These are phyloP conservation scores for Tetracladium marchalianum DNA, from an alignment of 495 filamentous ascomycete genomes.

Conservation along the genomic window DNA sequence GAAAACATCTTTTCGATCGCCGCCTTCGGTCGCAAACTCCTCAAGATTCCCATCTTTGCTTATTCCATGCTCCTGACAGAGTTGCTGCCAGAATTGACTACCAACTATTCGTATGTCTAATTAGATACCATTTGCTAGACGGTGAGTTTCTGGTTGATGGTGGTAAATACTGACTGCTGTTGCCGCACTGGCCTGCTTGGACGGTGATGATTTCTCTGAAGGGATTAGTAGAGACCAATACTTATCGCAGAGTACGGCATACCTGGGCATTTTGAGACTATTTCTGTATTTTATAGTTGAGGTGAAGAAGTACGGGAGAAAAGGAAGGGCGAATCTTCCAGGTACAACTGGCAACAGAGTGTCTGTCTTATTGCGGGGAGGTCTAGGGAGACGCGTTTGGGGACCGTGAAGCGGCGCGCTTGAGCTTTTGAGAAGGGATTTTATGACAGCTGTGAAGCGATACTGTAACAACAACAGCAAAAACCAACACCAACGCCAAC, in stretches of 20 bases:
- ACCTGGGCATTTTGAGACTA: constrained; percentile 42
- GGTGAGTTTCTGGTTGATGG: constrained; percentile 3
- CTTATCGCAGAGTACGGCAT: constrained; percentile 3
- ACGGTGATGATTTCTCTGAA: constrained; percentile 96
- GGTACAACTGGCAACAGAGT: too few relatives aligned
- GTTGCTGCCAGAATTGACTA: constrained; percentile 93
- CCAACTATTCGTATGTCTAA: constrained; percentile 48
- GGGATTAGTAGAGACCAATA: not conserved
- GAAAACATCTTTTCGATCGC: constrained; percentile 97
- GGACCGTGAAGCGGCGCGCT: constrained; percentile 2
- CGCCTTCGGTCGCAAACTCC: constrained; percentile 91
- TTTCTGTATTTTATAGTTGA: constrained; percentile 10
- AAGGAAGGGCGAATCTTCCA: too few relatives aligned
- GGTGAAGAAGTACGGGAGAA: not conserved
- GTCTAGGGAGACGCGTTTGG: constrained; percentile 9
- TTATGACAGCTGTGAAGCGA: too few relatives aligned
- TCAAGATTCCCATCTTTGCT: constrained; percentile 93
- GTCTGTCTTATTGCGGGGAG: not conserved
- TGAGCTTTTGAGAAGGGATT: not conserved
- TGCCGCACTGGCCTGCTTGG: constrained; percentile 98
- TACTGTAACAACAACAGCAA: not conserved
- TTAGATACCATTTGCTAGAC: constrained; percentile 11
- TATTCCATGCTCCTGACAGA: constrained; percentile 96
- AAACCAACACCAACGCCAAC: not conserved
- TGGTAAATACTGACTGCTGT: constrained; percentile 65